These are phyloP conservation scores for Pestalotiopsis sp. DNA, from an alignment of 2,329 filamentous ascomycete genomes.

Conservation along the genomic window DNA sequence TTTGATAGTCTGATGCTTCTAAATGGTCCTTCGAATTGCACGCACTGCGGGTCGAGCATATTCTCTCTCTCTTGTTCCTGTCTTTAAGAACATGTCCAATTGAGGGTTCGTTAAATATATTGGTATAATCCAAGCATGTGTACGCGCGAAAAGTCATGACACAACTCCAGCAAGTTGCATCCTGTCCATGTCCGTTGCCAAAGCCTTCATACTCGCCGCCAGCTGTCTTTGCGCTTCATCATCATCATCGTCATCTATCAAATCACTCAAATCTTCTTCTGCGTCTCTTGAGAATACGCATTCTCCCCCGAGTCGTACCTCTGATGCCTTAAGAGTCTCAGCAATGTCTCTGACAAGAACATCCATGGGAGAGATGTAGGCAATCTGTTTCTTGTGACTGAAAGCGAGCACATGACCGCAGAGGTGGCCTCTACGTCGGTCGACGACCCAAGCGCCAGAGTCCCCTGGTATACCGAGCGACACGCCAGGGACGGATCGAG, in stretches of 20 bases:
- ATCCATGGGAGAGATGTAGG: constrained; percentile 96
- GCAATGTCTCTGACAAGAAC: constrained; percentile 84
- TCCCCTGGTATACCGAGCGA: constrained; percentile 79
- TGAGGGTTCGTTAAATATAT: too few relatives aligned
- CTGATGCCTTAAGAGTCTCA: constrained; percentile 70
- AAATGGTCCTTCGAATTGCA: too few relatives aligned
- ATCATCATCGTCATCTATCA: constrained; percentile 25
- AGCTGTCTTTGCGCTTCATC: constrained; percentile 11
- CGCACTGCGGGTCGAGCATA: too few relatives aligned
- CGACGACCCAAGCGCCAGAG: constrained; percentile 90
- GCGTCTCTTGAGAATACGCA: constrained; percentile 36
- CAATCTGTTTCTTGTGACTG: constrained; percentile 77
- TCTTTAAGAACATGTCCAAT: too few relatives aligned
- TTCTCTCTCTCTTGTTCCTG: too few relatives aligned
- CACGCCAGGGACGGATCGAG: constrained; percentile 23
- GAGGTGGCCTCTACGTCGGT: constrained; percentile 75
- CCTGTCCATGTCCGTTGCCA: constrained; percentile 29
- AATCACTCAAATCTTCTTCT: constrained; percentile 31
- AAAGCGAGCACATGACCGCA: constrained; percentile 91
- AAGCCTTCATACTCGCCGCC: constrained; percentile 4
- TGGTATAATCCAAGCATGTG: neutral
- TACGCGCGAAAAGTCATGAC: neutral
- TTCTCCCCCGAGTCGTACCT: constrained; percentile 68
- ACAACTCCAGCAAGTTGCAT: constrained; percentile 22
- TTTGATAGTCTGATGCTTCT: too few relatives aligned